Percentiles rank a stretch among this genome's conserved stretches.
Conservation (phyloP, 352 stramenopile species). For the Globisporangium splendens region DNA sequence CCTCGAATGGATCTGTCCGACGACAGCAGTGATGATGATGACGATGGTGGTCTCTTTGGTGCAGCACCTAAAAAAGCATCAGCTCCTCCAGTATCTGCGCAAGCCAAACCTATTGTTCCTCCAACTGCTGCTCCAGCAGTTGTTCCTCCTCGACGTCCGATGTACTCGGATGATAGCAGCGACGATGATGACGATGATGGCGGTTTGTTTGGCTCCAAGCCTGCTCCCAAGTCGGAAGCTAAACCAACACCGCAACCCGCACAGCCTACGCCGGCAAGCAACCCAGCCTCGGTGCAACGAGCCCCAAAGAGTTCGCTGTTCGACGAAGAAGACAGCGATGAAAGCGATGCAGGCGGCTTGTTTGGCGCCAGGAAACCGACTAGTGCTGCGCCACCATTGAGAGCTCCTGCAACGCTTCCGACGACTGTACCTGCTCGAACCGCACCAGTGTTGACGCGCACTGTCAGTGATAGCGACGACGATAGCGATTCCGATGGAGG, state of each 20-base stretch:
- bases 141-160: slow-evolving; percentile 19
- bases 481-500: slow-evolving; percentile 35
- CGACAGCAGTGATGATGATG: slow-evolving; percentile 34
- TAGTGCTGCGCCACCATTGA: neutral
- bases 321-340: slow-evolving; percentile 30
- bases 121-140: slow-evolving; percentile 20
- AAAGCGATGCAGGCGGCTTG: slow-evolving; percentile 25
- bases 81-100: slow-evolving; percentile 6
- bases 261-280: slow-evolving; percentile 4
- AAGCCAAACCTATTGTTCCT: slow-evolving; percentile 12
- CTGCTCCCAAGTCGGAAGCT: neutral
- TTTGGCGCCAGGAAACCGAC: slow-evolving; percentile 28
- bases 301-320: slow-evolving; percentile 48
- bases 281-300: slow-evolving; percentile 14
- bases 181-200: slow-evolving; percentile 20
- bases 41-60: slow-evolving; percentile 45
- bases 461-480: slow-evolving; percentile 29
- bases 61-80: slow-evolving; percentile 20
- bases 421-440: slow-evolving; percentile 13
- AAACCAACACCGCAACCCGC: neutral
- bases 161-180: slow-evolving; percentile 20
- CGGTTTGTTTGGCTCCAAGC: slow-evolving; percentile 23
- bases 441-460: slow-evolving; percentile 18
- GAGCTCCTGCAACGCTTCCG: slow-evolving; percentile 2
- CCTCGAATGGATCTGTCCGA: slow-evolving; percentile 43